These are phyloP conservation scores for Beauveria caledonica DNA, from an alignment of 2,329 filamentous ascomycete species.

Conservation along the genomic window DNA sequence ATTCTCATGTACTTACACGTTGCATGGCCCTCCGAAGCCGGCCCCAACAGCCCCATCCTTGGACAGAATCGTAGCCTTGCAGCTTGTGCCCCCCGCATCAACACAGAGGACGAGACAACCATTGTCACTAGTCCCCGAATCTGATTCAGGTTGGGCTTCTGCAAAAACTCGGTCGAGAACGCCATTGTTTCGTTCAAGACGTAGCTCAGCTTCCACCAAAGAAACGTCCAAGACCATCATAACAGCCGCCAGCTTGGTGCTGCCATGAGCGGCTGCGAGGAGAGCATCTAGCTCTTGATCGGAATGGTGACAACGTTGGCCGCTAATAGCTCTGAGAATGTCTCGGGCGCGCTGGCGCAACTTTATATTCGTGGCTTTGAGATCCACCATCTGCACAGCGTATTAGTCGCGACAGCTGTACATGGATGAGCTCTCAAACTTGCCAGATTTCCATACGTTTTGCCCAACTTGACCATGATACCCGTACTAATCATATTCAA, in stretches of 20 bases:
- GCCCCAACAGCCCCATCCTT: slow-evolving; percentile 18
- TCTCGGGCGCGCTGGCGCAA: slow-evolving; percentile 19
- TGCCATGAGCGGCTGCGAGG: slow-evolving; percentile 13
- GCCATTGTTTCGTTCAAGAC: slow-evolving; percentile 13
- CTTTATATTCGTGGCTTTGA: slow-evolving; percentile 31
- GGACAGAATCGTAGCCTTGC: slow-evolving; percentile 28
- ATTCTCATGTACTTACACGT: slow-evolving; percentile 24
- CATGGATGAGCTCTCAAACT: slow-evolving; percentile 12
- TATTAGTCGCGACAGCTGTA: background rate
- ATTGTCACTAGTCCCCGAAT: background rate
- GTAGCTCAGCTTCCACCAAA: slow-evolving; percentile 17
- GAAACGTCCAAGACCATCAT: slow-evolving; percentile 3
- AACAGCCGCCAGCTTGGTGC: slow-evolving; percentile 10
- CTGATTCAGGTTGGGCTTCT: background rate
- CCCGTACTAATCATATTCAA: slow-evolving; percentile 34
- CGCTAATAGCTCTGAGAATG: slow-evolving; percentile 17
- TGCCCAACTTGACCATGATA: slow-evolving; percentile 31
- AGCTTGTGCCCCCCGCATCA: slow-evolving; percentile 35
- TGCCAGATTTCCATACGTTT: slow-evolving; percentile 34
- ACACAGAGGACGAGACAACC: slow-evolving; percentile 25
- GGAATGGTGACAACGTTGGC: slow-evolving; percentile 12
- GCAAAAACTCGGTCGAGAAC: slow-evolving; percentile 15
- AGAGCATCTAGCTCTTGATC: slow-evolving; percentile 16
- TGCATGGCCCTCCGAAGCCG: slow-evolving; percentile 29
- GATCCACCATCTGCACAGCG: slow-evolving; percentile 23